Conservation (phyloP, 2,329 filamentous ascomycete species). For the Penicillium sp. region DNA sequence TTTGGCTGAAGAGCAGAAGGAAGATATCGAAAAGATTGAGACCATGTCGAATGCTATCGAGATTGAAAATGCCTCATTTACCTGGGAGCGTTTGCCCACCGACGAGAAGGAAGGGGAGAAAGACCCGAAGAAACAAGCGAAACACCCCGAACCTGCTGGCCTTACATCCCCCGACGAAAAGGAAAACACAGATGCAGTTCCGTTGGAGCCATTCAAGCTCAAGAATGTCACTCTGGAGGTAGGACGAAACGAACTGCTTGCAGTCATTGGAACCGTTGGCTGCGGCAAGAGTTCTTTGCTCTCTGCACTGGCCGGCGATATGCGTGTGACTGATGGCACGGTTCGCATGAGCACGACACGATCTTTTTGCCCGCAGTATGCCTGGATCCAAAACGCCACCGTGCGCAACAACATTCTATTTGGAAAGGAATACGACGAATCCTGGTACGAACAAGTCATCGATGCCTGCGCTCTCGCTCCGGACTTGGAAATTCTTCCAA, state of each 20-base stretch:
- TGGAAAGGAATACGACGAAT: constrained; percentile 74
- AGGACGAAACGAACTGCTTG: constrained; percentile 48
- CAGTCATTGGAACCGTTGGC: constrained; percentile 73
- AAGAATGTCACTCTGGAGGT: constrained; percentile 45
- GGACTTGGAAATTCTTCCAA: constrained; percentile 91
- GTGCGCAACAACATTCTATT: constrained; percentile 90
- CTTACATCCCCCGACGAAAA: constrained; percentile 13
- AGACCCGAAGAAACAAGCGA: constrained; percentile 29
- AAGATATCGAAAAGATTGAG: constrained; percentile 67
- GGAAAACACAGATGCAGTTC: constrained; percentile 30
- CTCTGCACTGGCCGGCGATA: constrained; percentile 88
- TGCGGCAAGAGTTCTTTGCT: constrained; percentile 90
- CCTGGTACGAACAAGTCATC: constrained; percentile 85
- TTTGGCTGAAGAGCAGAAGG: constrained; percentile 80
- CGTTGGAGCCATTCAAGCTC: constrained; percentile 49
- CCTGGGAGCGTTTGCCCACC: constrained; percentile 61
- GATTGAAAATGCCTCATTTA: constrained; percentile 71
- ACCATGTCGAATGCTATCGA: constrained; percentile 66
- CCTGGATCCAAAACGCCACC: constrained; percentile 95
- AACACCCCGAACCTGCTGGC: constrained; percentile 50
- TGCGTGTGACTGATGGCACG: constrained; percentile 72
- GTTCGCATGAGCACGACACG: constrained; percentile 81
- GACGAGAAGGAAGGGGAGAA: constrained; percentile 26
- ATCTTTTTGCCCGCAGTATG: constrained; percentile 94
- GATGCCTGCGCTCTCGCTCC: constrained; percentile 82